Base-by-base conservation (phyloP, 176 grass and related monocot species). In the Oryza nivara region DNA sequence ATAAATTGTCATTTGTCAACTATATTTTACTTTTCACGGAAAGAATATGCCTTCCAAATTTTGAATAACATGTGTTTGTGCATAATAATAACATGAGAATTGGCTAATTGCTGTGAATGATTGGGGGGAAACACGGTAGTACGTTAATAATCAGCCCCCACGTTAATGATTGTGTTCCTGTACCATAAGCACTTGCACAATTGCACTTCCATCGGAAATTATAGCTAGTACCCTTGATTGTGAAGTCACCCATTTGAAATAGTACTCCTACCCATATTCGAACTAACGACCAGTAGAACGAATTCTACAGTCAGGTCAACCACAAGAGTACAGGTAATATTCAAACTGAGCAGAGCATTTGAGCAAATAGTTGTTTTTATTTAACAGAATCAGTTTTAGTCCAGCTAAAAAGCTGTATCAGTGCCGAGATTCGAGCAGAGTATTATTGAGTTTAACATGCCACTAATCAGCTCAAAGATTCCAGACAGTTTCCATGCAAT, bases 401-500 rank as follows among this genome's bases (percentile, higher is more conserved):
- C 47, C 12, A 65, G 8, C 26, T 49, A 15, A 47, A 32, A 47
- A 66, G 71, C 35, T 19, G 0, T 15, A 76, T 40, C 16, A 41
- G 40, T 13, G 72, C 6, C 25, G 72, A 43, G 22, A 56, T 32
- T 70, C 26, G 7, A 16, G 17, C 38, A 25, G 15, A 19, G 54
- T 69, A 86, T 90, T 40, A 90, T 86, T 78, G 63, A 68, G 73
- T 78, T 73, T 60, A 74, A 83, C 88, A 63, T 86, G 88, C 60
- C 67, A 83, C 73, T 60, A 74, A 16, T 85, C 72, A 58, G 44
- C 67, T 58, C 23, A 46, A 47, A 79, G 74, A 79, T 87, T 83
- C 79, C 26, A 83, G 40, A 74, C 23, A 63, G 16, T 73, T 68
- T 40, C 10, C 48, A 68, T 19, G 63, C 2, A 60, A 46, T 79